Evolutionary conservation across 2,329 filamentous ascomycete species (phyloP), one percentile per base, ranked within the genome.

Genomic region (Mycosphaerella arachidis): DNA sequence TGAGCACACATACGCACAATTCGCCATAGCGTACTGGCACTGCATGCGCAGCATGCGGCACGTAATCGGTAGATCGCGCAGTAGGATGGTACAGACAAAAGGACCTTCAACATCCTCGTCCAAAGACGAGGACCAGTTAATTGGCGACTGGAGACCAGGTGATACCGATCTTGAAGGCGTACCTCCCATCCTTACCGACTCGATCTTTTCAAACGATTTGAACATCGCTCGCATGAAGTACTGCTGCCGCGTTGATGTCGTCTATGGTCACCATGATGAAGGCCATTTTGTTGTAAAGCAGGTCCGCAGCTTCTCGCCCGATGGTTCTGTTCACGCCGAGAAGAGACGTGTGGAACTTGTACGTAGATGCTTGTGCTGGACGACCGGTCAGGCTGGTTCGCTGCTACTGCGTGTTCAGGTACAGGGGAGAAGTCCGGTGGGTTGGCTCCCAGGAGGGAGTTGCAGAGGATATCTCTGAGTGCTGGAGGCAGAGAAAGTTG

Each of bases 251-350:
- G 4, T 48, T 29, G 35, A n/a, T 12, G 40, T 45, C 13, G 10
- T 24, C 16, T 18, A 13, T 12, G 40, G n/a, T 43, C 13, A 29
- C 29, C 6, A 55, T 12, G n/a, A 55, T 27, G n/a, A 48, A 10
- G 6, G 27, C 33, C 9, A 20, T 27, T n/a, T 16, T 43, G 16
- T 12, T 20, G 20, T 40, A 40, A 13, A 55, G 45, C 18, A 12
- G 33, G 12, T 33, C 13, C 16, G 6, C 12, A 4, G 53, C 53
- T 13, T 55, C 40, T 31, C 4, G 13, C 8, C 27, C 1, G 53
- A 55, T 55, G 40, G 37, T 4, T 30, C 48, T 55, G 53, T 55
- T 55, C 27, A 55, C 53, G 40, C 40, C 10, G 12, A 46, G 31
- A 6, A 55, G 13, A n/a, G 37, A 24, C 5, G 12, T 48, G 4